phyloP scores from a whole-genome alignment of 106 monocot species.

The Platanthera zijinensis region DNA sequence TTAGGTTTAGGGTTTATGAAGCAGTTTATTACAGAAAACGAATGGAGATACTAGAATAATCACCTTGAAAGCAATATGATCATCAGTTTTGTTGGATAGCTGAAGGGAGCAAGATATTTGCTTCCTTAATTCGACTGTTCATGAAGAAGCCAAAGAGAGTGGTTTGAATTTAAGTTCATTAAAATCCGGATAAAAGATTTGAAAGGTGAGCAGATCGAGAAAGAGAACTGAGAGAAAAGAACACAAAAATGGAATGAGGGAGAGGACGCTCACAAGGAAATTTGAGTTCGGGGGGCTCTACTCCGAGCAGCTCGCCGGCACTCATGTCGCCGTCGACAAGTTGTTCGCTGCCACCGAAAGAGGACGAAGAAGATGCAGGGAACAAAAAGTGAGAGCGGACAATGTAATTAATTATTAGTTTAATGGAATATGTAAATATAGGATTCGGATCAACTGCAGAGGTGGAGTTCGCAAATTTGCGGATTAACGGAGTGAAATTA shows the following conservation, averaged over 20 bases:
- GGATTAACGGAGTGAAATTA: too few species aligned
- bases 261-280: conserved; percentile 38
- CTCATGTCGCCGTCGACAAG: conserved; percentile 19
- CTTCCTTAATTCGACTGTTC: conserved; percentile 82
- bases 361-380: background rate
- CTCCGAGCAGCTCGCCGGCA: conserved; percentile 37
- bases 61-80: conserved; percentile 81
- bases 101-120: conserved; percentile 89
- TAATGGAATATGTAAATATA: background rate
- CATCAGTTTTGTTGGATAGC: conserved; percentile 69
- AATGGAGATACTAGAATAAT: background rate
- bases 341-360: background rate
- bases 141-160: background rate
- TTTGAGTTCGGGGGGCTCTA: conserved; percentile 64
- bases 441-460: too few species aligned
- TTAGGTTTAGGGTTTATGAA: background rate
- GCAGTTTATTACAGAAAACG: background rate
- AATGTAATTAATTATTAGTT: background rate
- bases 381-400: background rate
- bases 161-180: background rate
- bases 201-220: background rate
- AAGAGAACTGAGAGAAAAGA: background rate
- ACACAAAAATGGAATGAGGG: background rate
- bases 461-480: too few species aligned
- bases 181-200: background rate